Evolutionary conservation across 768 basidiomycete species (phyloP).

Genomic region (Lactarius indigo): DNA sequence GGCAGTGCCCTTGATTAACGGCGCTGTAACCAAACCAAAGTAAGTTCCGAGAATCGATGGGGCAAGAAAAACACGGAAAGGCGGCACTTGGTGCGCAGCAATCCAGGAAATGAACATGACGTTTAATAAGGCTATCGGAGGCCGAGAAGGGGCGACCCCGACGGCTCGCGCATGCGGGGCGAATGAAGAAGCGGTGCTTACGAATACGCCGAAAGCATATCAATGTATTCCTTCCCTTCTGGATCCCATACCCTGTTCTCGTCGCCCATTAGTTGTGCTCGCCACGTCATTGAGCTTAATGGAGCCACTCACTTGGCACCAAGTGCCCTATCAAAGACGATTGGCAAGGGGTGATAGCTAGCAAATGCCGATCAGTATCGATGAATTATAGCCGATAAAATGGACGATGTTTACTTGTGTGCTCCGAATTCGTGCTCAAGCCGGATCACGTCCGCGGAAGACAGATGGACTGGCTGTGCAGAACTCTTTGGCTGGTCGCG

Average conservation of each 20-base stretch:
- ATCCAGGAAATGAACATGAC: background rate
- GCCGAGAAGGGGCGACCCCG: background rate
- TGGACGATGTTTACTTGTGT: constrained; percentile 69
- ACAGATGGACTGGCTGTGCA: constrained; percentile 33
- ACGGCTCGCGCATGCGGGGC: background rate
- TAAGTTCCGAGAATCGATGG: background rate
- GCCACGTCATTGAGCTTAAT: constrained; percentile 34
- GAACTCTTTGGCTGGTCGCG: background rate
- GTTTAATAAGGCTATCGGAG: background rate
- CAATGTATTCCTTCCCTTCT: constrained; percentile 93
- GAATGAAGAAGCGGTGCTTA: constrained; percentile 40
- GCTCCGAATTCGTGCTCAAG: constrained; percentile 82
- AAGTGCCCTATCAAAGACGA: constrained; percentile 87
- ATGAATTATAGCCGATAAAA: background rate
- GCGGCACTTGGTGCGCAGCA: background rate
- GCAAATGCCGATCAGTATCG: constrained; percentile 2
- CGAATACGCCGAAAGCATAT: constrained; percentile 98
- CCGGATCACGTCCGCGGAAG: constrained; percentile 68
- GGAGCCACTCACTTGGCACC: constrained; percentile 75
- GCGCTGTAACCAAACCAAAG: constrained; percentile 51
- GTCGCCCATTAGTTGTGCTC: constrained; percentile 21
- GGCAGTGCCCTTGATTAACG: constrained; percentile 94
- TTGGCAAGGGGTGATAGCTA: constrained; percentile 94
- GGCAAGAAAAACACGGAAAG: background rate
- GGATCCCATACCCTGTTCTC: constrained; percentile 78